Base-by-base conservation (phyloP, 1,284 basidiomycete genomes). In the Puccinia coronata region DNA sequence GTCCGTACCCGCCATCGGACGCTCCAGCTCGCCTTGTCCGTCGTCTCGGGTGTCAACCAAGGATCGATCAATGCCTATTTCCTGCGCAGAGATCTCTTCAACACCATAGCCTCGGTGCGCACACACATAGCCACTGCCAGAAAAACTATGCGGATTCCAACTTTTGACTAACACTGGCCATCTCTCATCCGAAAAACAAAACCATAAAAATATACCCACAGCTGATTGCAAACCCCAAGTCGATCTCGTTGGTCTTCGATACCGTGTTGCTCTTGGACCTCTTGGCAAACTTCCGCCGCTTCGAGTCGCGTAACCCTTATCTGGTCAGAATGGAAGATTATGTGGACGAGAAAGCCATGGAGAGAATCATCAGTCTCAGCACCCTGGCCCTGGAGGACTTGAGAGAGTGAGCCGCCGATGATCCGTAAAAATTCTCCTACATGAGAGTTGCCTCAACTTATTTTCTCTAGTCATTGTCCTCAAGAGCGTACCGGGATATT, bases 321-420 rank as follows among this genome's bases (percentile, higher is more conserved):
- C 73, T 83, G 8, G 83, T 84, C 2, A 78, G 85, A 34, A 85
- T 85, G 36, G 83, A 85, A 74, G 85, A 85, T 67, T 83, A 85
- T 59, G 84, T 85, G 20, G 85, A 85, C 47, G 85, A 85, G 53
- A 81, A 82, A 4, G 83, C 83, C 43, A 85, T 85, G 84, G 81
- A 76, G 34, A 82, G 83, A 31, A 82, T 83, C 47, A 49, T 61
- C 28, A 65, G 55, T 47, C 70, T 80, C 6, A 80, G 36, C 25
- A 70, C 67, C 43, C 28, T 80, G 39, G 83, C 81, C 0, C 65
- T 82, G n/a, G 65, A 82, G 47, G 51, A 71, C 41, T 81, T 25
- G 78, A 80, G 3, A 79, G 79, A 5, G 41, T 82, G 4, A 67
- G 71, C 2, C 8, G 43, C 3, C 25, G 6, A 4, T 43, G 8